phyloP scores from a whole-genome alignment of 768 basidiomycete species.

The Auriscalpium vulgare region DNA sequence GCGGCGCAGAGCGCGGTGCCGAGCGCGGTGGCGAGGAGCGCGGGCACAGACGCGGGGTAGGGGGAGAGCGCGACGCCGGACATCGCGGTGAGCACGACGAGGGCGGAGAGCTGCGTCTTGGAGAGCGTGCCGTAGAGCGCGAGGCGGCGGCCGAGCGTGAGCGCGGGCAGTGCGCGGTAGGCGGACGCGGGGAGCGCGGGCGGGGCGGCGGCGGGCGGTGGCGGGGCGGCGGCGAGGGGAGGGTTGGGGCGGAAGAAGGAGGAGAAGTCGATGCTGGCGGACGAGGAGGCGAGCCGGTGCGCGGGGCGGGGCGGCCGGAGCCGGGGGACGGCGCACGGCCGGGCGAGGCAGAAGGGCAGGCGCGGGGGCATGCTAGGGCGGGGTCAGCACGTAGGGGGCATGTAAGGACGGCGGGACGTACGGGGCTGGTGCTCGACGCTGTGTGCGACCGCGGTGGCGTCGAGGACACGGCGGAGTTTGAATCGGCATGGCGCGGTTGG shows the following conservation, averaged over 20 bases:
- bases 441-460: too few species aligned
- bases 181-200: constrained; percentile 12
- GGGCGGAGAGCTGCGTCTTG: constrained; percentile 74
- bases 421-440: too few species aligned
- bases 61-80: constrained; percentile 92
- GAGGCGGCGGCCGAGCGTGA: constrained; percentile 45
- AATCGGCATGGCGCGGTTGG: too few species aligned
- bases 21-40: constrained; percentile 77
- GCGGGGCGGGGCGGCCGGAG: constrained; percentile 6
- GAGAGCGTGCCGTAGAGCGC: constrained; percentile 74
- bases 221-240: background rate
- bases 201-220: background rate
- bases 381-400: background rate
- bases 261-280: constrained; percentile 3
- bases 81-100: constrained; percentile 86
- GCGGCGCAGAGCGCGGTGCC: constrained; percentile 90
- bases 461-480: too few species aligned
- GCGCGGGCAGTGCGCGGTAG: constrained; percentile 21
- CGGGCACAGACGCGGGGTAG: constrained; percentile 71
- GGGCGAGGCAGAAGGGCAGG: background rate
- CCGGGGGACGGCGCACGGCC: too few species aligned
- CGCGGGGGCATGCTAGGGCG: constrained; percentile 2
- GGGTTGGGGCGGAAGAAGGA: constrained; percentile 9
- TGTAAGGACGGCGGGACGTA: background rate
- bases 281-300: background rate